Conservation (phyloP, 169 alveolate species). For the Plasmodium malariae region DNA sequence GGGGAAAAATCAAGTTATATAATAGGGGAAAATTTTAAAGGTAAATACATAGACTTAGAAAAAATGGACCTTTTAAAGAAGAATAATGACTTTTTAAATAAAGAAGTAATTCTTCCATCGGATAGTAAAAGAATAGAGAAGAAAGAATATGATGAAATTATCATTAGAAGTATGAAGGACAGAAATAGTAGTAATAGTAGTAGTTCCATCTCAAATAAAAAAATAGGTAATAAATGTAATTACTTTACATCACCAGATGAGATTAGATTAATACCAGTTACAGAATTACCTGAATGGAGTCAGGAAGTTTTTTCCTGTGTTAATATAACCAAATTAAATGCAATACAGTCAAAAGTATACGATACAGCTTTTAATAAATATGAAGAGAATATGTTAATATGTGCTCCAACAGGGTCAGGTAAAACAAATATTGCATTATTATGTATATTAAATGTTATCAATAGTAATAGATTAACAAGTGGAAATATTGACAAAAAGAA, state of each 20-base stretch:
- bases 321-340: conserved; percentile 89
- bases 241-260: conserved; percentile 70
- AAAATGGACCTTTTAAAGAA: conserved; percentile 20
- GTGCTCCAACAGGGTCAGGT: conserved; percentile 99
- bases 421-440: conserved; percentile 99
- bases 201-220: neutral
- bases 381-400: conserved; percentile 97
- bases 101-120: conserved; percentile 94
- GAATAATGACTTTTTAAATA: conserved; percentile 80
- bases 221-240: conserved; percentile 10
- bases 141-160: conserved; percentile 90
- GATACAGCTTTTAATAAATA: conserved; percentile 94
- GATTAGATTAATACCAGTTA: conserved; percentile 81
- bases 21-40: neutral
- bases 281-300: conserved; percentile 96
- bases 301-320: conserved; percentile 92
- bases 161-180: conserved; percentile 83
- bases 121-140: conserved; percentile 92
- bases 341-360: conserved; percentile 95
- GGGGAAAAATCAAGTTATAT: conserved; percentile 8
- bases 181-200: conserved; percentile 37
- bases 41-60: conserved; percentile 56
- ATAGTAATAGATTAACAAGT: conserved; percentile 72
- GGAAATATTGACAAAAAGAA: conserved; percentile 79
- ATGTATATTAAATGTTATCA: conserved; percentile 95